Conservation (phyloP, 768 basidiomycete species). For the Termitomyces bulborhizus region DNA sequence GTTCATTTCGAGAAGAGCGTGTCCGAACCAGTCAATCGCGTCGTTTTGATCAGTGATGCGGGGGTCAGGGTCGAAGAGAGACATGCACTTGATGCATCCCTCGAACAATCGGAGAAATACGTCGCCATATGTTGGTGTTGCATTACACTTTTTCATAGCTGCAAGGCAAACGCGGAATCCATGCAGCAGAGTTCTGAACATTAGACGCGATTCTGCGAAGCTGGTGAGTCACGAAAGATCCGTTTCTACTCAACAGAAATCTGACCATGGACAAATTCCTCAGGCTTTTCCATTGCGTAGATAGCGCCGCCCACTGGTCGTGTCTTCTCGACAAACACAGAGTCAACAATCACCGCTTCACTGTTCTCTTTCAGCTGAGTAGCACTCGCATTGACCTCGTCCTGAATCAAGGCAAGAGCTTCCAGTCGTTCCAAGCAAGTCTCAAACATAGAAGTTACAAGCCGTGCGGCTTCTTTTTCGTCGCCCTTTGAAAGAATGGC, state of each 20-base stretch:
- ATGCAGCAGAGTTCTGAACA: conserved; percentile 85
- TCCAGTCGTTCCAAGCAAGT: conserved; percentile 82
- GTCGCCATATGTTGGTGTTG: conserved; percentile 76
- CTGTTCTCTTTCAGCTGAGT: conserved; percentile 44
- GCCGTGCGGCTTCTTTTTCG: conserved; percentile 54
- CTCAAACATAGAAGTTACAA: conserved; percentile 75
- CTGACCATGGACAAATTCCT: conserved; percentile 76
- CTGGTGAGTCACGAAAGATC: conserved; percentile 6
- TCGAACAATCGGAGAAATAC: conserved; percentile 85
- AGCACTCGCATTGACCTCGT: conserved; percentile 43
- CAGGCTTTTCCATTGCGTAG: conserved; percentile 76
- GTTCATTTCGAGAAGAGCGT: conserved; percentile 76
- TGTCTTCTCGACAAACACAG: conserved; percentile 72
- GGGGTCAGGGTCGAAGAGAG: conserved; percentile 69
- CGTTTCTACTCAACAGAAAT: conserved; percentile 1
- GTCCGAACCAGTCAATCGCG: conserved; percentile 79
- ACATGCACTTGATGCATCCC: conserved; percentile 77
- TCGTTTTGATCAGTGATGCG: conserved; percentile 62
- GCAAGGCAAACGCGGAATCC: conserved; percentile 78
- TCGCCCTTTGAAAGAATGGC: conserved; percentile 73
- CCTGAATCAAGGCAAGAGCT: conserved; percentile 62
- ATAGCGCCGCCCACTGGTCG: conserved; percentile 77
- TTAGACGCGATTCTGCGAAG: conserved; percentile 67
- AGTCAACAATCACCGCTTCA: conserved; percentile 39
- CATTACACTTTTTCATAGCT: conserved; percentile 74